Evolutionary conservation across 495 filamentous ascomycete species (phyloP), one percentile per base, ranked within the genome.

Genomic region (Alectoria sarmentosa): DNA sequence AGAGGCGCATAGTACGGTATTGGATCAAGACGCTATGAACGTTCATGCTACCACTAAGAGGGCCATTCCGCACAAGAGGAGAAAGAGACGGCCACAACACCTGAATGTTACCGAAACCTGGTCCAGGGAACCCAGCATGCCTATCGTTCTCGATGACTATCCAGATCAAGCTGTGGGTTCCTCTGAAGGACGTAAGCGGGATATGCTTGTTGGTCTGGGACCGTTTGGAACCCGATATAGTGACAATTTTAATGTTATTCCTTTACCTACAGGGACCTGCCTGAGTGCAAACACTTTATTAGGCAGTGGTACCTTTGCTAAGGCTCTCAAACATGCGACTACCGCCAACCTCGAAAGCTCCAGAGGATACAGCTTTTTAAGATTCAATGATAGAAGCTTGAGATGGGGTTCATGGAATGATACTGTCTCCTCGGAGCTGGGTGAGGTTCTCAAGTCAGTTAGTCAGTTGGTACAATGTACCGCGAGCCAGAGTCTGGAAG

Each of bases 211-310:
- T 82, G 87, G 9, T 72, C 63, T 90, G 9, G 83, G 79, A 3
- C 80, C 80, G 2, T 83, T 80, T 69, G 85, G 87, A 32, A 80
- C 86, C 14, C 77, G 78, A 30, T 96, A 95, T 70, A 82, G 89
- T 1, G 78, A 86, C 17, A 84, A 90, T 67, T 96, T 97, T 65
- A 87, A 89, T 60, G 73, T 91, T 37, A 78, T 77, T 48, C 87
- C 90, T 34, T 75, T 96, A 32, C 79, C 77, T 54, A 62, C 73
- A 15, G 90, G 88, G 0, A 87, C 86, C 2, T 94, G 81, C 73
- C 94, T 95, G 68, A 90, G 92, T 68, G 78, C 87, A 68, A 81
- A 75, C 58, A 92, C 91, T 15, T 81, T 95, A 58, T 79, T 96
- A 58, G 91, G 92, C 21, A 86, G 84, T 68, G 90, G 88, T 0